These are phyloP conservation scores for Colletotrichum lentis DNA, from an alignment of 2,329 filamentous ascomycete species.

Conservation along the genomic window DNA sequence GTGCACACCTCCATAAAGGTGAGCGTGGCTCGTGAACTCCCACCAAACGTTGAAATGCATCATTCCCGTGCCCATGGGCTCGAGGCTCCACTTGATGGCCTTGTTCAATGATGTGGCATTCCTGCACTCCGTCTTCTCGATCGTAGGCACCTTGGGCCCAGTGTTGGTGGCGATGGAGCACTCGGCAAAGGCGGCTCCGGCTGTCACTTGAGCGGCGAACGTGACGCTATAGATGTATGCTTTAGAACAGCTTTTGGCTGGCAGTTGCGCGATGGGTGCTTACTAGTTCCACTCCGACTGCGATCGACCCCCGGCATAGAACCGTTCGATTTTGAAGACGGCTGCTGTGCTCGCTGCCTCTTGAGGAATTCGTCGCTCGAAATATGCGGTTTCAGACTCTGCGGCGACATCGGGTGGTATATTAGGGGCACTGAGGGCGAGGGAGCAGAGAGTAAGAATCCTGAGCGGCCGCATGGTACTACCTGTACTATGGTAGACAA, in stretches of 20 bases:
- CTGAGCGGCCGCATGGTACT: conserved; percentile 13
- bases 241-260: background rate
- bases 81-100: conserved; percentile 32
- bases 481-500: too few species aligned
- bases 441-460: background rate
- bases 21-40: conserved; percentile 29
- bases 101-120: background rate
- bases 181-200: conserved; percentile 27
- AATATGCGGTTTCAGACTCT: background rate
- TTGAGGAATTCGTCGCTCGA: background rate
- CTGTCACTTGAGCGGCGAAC: conserved; percentile 23
- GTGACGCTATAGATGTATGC: background rate
- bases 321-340: conserved; percentile 19
- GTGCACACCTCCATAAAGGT: conserved; percentile 13
- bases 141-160: conserved; percentile 27
- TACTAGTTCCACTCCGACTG: conserved; percentile 27
- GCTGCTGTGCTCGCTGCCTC: background rate
- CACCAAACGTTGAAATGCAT: conserved; percentile 35
- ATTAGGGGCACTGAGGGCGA: conserved; percentile 10
- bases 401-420: background rate
- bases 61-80: conserved; percentile 28
- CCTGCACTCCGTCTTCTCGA: conserved; percentile 19
- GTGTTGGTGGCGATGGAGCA: conserved; percentile 25
- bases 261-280: background rate
- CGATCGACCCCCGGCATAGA: conserved; percentile 25